These are phyloP conservation scores for Botrytis cinerea DNA, from an alignment of 2,329 filamentous ascomycete genomes.

Conservation along the genomic window DNA sequence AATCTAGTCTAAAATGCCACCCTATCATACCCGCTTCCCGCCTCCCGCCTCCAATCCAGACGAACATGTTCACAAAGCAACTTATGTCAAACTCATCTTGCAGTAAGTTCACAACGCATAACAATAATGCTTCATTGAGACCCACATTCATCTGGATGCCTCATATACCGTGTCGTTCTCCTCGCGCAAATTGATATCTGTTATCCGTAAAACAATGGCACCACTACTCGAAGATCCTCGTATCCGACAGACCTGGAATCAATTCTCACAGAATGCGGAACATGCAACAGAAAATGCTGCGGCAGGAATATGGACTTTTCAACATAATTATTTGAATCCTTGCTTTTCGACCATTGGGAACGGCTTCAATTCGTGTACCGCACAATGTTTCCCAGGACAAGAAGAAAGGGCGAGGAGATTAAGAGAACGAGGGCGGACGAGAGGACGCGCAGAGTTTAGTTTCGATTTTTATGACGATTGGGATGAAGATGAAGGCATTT, in stretches of 20 bases:
- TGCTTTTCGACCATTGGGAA: slow-evolving; percentile 69
- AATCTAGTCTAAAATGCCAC: slow-evolving; percentile 7
- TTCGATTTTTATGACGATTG: slow-evolving; percentile 99
- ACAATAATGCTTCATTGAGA: slow-evolving; percentile 20
- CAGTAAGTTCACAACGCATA: slow-evolving; percentile 15
- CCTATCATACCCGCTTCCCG: slow-evolving; percentile 3
- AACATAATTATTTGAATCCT: slow-evolving; percentile 80
- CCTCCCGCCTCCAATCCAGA: slow-evolving; percentile 11
- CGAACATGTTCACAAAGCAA: slow-evolving; percentile 14
- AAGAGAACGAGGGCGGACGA: slow-evolving; percentile 61
- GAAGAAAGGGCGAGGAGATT: slow-evolving; percentile 72
- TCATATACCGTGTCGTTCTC: neutral
- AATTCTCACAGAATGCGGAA: slow-evolving; percentile 87
- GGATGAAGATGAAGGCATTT: slow-evolving; percentile 68
- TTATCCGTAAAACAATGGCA: slow-evolving; percentile 35
- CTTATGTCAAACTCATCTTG: slow-evolving; percentile 17
- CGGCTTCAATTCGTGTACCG: slow-evolving; percentile 71
- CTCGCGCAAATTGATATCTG: neutral
- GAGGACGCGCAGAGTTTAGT: slow-evolving; percentile 72
- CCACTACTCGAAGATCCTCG: slow-evolving; percentile 74
- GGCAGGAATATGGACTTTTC: slow-evolving; percentile 84
- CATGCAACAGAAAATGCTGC: slow-evolving; percentile 89
- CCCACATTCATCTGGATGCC: slow-evolving; percentile 15
- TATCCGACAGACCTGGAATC: slow-evolving; percentile 90
- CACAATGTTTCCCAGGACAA: slow-evolving; percentile 68